Evolutionary conservation across 116 monocot species (phyloP).

Genomic region (Phalaenopsis hybrid): DNA sequence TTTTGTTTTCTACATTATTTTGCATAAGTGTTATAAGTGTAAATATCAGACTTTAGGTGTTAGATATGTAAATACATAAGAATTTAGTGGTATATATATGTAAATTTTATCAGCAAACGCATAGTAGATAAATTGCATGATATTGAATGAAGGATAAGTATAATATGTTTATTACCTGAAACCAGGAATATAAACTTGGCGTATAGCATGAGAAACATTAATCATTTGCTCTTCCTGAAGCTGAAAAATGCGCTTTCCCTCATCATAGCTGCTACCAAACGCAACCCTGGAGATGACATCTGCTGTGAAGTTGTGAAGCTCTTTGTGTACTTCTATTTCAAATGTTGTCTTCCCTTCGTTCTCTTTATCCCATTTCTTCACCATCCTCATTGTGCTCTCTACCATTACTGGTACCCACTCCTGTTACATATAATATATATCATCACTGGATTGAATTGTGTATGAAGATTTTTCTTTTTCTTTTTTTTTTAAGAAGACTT

Average conservation of each 20-base stretch:
- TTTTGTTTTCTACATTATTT: too few relatives aligned
- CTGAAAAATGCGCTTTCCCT: conserved; percentile 4
- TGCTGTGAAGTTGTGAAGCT: conserved; percentile 5
- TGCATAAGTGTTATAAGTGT: too few relatives aligned
- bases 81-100: too few relatives aligned
- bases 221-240: conserved; percentile 2
- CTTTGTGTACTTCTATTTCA: conserved; percentile 6
- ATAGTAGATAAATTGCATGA: too few relatives aligned
- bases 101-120: too few relatives aligned
- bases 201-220: conserved; percentile 1
- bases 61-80: too few relatives aligned
- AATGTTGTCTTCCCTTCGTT: neutral
- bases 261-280: conserved; percentile 3
- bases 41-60: too few relatives aligned
- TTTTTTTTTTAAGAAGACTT: too few relatives aligned
- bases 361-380: neutral
- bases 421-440: neutral
- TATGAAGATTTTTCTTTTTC: too few relatives aligned
- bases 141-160: neutral
- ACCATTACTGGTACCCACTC: conserved; percentile 5
- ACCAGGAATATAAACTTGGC: conserved; percentile 5
- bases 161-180: neutral
- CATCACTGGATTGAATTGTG: too few relatives aligned
- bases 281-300: conserved; percentile 11
- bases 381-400: neutral